These are phyloP conservation scores for Aspergillus costaricaensis DNA, from an alignment of 2,329 filamentous ascomycete genomes.

Conservation along the genomic window DNA sequence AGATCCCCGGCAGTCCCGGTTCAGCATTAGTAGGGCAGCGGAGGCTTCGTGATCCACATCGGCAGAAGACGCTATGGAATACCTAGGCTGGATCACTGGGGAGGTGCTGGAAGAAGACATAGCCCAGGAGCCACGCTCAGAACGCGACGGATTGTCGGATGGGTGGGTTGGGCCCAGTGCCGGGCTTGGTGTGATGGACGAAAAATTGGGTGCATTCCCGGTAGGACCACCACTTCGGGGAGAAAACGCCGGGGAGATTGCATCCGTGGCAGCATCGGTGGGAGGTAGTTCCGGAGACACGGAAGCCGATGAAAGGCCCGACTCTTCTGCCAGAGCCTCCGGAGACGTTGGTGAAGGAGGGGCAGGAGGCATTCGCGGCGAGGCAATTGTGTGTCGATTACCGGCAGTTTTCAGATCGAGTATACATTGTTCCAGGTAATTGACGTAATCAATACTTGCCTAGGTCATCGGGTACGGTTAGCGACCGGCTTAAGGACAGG, in stretches of 20 bases:
- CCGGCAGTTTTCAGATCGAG: constrained; percentile 68
- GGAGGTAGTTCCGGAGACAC: constrained; percentile 40
- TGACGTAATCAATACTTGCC: constrained; percentile 95
- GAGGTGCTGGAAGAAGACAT: constrained; percentile 25
- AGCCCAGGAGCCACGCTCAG: constrained; percentile 27
- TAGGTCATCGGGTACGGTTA: constrained; percentile 39
- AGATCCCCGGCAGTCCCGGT: constrained; percentile 68
- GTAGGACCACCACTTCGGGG: constrained; percentile 31
- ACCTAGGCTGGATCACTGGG: constrained; percentile 29
- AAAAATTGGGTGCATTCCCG: constrained; percentile 26
- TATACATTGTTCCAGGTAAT: constrained; percentile 89
- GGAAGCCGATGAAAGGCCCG: constrained; percentile 35
- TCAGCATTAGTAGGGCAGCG: constrained; percentile 84
- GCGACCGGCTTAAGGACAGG: constrained; percentile 1
- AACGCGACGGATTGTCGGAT: constrained; percentile 25
- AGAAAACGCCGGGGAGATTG: constrained; percentile 38
- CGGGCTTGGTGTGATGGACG: constrained; percentile 40
- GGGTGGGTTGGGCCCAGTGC: constrained; percentile 34
- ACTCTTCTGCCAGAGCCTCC: constrained; percentile 31
- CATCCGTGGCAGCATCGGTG: constrained; percentile 20
- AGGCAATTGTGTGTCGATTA: constrained; percentile 19
- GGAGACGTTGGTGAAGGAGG: constrained; percentile 41
- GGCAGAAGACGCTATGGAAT: constrained; percentile 47
- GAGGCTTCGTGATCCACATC: constrained; percentile 78
- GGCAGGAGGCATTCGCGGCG: constrained; percentile 21